A percentile compares a stretch with the other conserved stretches of the same genome.
These are phyloP conservation scores for Lagenaria siceraria DNA, from an alignment of 306 rosid genomes.

Conservation along the genomic window DNA sequence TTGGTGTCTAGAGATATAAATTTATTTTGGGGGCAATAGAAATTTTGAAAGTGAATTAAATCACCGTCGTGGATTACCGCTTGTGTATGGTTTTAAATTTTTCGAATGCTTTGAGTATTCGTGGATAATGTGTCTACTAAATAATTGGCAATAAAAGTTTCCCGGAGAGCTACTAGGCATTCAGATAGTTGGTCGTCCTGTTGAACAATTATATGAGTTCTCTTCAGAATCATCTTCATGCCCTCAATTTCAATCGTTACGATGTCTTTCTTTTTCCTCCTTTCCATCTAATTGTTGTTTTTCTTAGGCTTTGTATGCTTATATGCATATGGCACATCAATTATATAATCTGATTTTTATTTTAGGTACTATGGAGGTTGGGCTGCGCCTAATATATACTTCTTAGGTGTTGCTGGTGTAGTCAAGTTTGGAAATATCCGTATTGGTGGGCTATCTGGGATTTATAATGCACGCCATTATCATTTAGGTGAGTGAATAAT, in stretches of 20 bases:
- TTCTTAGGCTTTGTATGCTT: neutral
- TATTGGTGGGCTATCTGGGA: constrained; percentile 92
- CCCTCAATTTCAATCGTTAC: neutral
- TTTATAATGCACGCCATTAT: constrained; percentile 56
- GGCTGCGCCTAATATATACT: constrained; percentile 93
- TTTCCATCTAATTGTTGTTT: neutral
- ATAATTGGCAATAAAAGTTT: too few relatives aligned
- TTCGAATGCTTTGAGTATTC: neutral
- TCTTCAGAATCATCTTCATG: neutral
- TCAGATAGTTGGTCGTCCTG: neutral
- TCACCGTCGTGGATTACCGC: neutral
- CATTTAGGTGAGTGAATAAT: constrained; percentile 41
- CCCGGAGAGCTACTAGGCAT: neutral
- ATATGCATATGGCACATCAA: neutral
- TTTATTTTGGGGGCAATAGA: neutral
- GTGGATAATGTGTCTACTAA: neutral
- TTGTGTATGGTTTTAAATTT: neutral
- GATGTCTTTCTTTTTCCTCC: neutral
- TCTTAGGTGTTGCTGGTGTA: constrained; percentile 81
- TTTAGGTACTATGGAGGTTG: constrained; percentile 92
- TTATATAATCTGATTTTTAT: neutral
- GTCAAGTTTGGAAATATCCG: constrained; percentile 84
- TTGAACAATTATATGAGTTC: neutral
- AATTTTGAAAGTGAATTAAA: neutral
- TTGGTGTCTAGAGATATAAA: neutral